Evolutionary conservation across 2,329 filamentous ascomycete species (phyloP).

Genomic region (Penicillium sp.): DNA sequence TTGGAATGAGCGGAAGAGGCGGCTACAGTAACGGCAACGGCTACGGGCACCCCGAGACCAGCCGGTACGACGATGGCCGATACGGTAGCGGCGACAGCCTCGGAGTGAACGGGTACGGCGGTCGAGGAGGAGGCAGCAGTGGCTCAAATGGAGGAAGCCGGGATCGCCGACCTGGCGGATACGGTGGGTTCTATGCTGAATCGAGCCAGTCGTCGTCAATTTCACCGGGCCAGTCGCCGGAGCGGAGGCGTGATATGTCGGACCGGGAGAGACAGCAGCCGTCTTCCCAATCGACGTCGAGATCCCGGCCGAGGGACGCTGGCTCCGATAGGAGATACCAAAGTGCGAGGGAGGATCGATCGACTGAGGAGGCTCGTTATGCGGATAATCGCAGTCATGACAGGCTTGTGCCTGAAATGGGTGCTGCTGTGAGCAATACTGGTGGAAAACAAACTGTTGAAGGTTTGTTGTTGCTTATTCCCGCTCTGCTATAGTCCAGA

Average conservation of each 20-base stretch:
- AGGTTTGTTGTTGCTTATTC: slow-evolving; percentile 25
- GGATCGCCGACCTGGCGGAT: slow-evolving; percentile 44
- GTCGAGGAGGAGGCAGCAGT: slow-evolving; percentile 16
- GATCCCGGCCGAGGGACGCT: slow-evolving; percentile 36
- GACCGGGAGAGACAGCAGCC: slow-evolving; percentile 31
- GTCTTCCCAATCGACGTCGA: slow-evolving; percentile 29
- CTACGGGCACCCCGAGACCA: slow-evolving; percentile 38
- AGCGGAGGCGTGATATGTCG: slow-evolving; percentile 33
- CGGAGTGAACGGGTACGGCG: slow-evolving; percentile 35
- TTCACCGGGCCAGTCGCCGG: slow-evolving; percentile 31
- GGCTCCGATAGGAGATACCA: slow-evolving; percentile 29
- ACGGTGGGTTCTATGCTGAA: slow-evolving; percentile 45
- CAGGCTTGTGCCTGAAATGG: slow-evolving; percentile 18
- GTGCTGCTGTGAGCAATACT: slow-evolving; percentile 7
- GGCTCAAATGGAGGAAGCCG: slow-evolving; percentile 22
- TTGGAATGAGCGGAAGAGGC: slow-evolving; percentile 38
- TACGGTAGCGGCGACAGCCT: slow-evolving; percentile 33
- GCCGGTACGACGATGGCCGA: slow-evolving; percentile 38
- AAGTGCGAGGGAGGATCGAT: slow-evolving; percentile 27
- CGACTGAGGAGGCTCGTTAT: slow-evolving; percentile 25
- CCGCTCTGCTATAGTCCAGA: background rate
- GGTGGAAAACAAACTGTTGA: slow-evolving; percentile 38
- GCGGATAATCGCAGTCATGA: slow-evolving; percentile 22
- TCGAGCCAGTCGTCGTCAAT: slow-evolving; percentile 29
- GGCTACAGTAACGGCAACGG: slow-evolving; percentile 40